Conservation (phyloP, 345 rosid species). For the Eucalyptus pumila region DNA sequence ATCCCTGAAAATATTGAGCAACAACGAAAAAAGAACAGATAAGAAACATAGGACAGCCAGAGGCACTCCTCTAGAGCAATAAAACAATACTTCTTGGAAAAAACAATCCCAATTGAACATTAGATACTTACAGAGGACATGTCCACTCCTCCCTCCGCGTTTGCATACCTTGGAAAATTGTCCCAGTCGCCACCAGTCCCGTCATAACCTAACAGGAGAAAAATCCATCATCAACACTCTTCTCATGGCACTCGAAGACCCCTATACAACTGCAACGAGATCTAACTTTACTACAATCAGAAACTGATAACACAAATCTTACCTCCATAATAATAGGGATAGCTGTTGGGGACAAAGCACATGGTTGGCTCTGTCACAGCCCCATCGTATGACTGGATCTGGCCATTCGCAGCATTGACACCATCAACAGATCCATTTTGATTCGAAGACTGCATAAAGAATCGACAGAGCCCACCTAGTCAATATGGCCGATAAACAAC, state of each 20-base stretch:
- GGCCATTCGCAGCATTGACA: slow-evolving; percentile 9
- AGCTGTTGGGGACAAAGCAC: slow-evolving; percentile 23
- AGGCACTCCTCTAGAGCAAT: neutral
- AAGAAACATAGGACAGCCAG: neutral
- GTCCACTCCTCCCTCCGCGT: slow-evolving; percentile 55
- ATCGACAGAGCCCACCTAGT: neutral
- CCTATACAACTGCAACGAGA: neutral
- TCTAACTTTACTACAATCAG: neutral
- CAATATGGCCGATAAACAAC: neutral
- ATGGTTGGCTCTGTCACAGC: slow-evolving; percentile 24
- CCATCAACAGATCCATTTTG: slow-evolving; percentile 15
- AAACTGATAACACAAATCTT: neutral
- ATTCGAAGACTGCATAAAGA: neutral
- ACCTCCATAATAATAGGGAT: slow-evolving; percentile 27
- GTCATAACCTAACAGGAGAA: slow-evolving; percentile 24
- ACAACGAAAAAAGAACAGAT: neutral
- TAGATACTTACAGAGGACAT: slow-evolving; percentile 39
- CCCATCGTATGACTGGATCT: slow-evolving; percentile 17
- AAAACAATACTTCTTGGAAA: neutral
- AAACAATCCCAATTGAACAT: neutral
- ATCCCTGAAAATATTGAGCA: slow-evolving; percentile 23
- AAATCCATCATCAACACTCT: neutral
- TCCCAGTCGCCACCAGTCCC: slow-evolving; percentile 62
- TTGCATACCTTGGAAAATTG: slow-evolving; percentile 43
- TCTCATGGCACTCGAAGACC: neutral